Evolutionary conservation across 139 green algal genomes (phyloP).

Genomic region (Choricystis sp.): DNA sequence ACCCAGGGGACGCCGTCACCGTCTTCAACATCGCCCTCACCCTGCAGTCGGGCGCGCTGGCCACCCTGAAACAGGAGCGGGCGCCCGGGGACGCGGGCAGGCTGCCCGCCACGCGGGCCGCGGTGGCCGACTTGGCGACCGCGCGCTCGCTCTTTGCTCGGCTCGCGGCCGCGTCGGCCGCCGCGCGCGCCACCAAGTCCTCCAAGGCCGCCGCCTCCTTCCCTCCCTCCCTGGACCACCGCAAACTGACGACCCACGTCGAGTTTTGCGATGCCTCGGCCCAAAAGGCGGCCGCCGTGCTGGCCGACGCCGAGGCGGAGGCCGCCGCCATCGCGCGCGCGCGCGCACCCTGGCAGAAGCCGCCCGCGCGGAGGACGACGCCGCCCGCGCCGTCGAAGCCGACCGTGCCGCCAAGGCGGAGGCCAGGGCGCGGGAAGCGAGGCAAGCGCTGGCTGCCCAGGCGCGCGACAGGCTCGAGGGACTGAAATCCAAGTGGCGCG

Average conservation of each 20-base stretch:
- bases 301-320: background rate
- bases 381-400: background rate
- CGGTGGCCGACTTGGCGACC: background rate
- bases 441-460: no score
- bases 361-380: background rate
- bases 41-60: background rate
- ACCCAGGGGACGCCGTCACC: background rate
- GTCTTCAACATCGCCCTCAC: background rate
- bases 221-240: background rate
- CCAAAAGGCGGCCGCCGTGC: background rate
- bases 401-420: background rate
- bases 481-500: background rate
- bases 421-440: background rate
- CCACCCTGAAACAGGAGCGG: background rate
- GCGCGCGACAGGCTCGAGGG: background rate
- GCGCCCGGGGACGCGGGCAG: background rate
- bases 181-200: background rate
- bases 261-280: background rate
- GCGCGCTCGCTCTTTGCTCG: background rate
- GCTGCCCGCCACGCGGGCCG: background rate
- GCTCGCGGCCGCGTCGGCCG: background rate
- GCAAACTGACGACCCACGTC: background rate
- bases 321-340: no score
- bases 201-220: no score
- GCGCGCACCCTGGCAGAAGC: background rate